phyloP scores from a whole-genome alignment of 139 green algal genomes.

The Deuterostichococcus epilithicus region DNA sequence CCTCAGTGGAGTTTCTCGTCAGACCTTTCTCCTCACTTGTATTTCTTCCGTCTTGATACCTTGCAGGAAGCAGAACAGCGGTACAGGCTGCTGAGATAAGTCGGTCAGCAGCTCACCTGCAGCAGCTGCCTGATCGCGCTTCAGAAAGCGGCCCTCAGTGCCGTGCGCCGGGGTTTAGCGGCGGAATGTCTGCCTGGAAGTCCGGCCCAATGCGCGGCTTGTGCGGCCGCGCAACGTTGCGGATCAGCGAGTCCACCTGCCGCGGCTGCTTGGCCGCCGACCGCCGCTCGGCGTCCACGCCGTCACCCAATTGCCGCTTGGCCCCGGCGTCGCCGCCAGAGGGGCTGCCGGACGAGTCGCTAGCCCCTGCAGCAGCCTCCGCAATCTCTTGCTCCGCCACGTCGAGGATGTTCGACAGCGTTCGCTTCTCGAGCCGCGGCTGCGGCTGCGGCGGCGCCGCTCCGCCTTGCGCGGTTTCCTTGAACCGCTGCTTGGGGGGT shows the following conservation, averaged over 20 bases:
- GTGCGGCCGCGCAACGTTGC: conserved; percentile 12
- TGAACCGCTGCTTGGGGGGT: neutral
- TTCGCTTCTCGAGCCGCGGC: neutral
- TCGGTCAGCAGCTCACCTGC: no score
- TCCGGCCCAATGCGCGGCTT: conserved; percentile 45
- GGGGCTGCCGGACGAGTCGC: neutral
- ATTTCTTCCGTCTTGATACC: no score
- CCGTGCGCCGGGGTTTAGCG: neutral
- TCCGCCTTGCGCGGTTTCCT: neutral
- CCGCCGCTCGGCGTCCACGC: neutral
- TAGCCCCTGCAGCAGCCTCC: no score
- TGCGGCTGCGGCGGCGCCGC: neutral
- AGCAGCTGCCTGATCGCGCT: no score
- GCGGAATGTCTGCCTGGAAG: conserved; percentile 48
- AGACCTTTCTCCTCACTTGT: no score
- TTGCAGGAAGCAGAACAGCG: no score
- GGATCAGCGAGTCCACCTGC: neutral
- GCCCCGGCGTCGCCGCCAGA: no score
- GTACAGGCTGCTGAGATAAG: no score
- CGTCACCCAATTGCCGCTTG: neutral
- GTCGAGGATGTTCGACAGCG: neutral
- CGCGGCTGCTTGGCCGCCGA: neutral
- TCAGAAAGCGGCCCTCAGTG: no score
- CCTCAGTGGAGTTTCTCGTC: neutral
- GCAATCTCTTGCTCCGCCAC: neutral